Evolutionary conservation across 2,329 filamentous ascomycete species (phyloP), one percentile per base, ranked within the genome.

Genomic region (Hypoxylon sp.): DNA sequence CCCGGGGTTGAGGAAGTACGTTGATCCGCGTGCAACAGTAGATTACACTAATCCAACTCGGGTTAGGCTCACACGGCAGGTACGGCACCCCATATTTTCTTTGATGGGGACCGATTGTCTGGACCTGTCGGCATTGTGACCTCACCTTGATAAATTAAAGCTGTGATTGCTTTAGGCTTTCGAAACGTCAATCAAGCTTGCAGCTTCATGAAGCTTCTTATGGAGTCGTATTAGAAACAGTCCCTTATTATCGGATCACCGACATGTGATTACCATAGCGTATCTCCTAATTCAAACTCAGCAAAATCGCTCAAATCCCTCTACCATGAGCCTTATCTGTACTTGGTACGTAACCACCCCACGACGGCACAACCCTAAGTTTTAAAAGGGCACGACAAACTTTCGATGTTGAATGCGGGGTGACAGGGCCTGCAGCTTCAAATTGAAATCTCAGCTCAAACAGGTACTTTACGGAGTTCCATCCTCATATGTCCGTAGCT

Each of bases 221-320:
- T 59, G 2, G 17, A 25, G 17, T n/a, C 25, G 9, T 57, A 25
- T 63, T 53, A 67, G 48, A 11, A 34, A 51, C 50, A 55, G 21
- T 49, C 25, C 46, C 49, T 30, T 57, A 41, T 45, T 17, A 19
- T 50, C 28, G n/a, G 38, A 43, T 59, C 34, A 58, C 66, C 59
- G 66, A 38, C 59, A 64, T 69, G 60, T 58, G 60, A 67, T 52
- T 43, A 50, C 4, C 17, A 9, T 32, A 36, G 21, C 25, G 34
- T 49, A 57, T 59, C 46, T 58, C 21, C 36, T 63, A 56, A 50
- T 36, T 49, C n/a, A 13, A 46, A 28, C 32, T 38, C 59, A 67
- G 65, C 57, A 70, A 70, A 70, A 67, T 70, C 67, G 53, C 67
- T 70, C 67, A 70, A 65, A 67, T 67, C 49, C 34, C 60, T 67